Conservation (phyloP, 2,329 filamentous ascomycete genomes). For the Aaosphaeria pasadenensis region DNA sequence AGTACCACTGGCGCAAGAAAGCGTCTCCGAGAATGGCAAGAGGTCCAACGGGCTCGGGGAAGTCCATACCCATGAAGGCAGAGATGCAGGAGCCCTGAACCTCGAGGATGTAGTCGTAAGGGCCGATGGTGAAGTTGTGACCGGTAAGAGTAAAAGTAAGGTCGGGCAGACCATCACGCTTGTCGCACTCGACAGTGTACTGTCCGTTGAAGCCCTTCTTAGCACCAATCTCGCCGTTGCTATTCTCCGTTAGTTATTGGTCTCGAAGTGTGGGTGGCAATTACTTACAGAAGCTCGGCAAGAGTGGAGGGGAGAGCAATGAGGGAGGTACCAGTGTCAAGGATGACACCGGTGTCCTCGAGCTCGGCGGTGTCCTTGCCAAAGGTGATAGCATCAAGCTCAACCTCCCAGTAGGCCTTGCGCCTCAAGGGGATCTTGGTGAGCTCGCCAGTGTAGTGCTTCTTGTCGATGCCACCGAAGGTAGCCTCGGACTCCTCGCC, state of each 20-base stretch:
- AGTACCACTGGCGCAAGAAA: constrained; percentile 83
- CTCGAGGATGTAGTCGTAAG: constrained; percentile 94
- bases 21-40: constrained; percentile 92
- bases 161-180: constrained; percentile 80
- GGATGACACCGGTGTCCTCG: constrained; percentile 91
- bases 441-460: constrained; percentile 80
- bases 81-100: constrained; percentile 95
- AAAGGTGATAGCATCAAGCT: constrained; percentile 87
- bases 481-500: constrained; percentile 78
- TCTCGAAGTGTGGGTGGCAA: background rate
- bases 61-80: constrained; percentile 92
- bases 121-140: constrained; percentile 85
- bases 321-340: constrained; percentile 97
- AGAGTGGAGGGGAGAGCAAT: constrained; percentile 90
- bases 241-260: constrained; percentile 21
- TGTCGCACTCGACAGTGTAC: constrained; percentile 87
- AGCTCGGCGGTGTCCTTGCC: constrained; percentile 84
- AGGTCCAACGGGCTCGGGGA: constrained; percentile 80
- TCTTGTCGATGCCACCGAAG: constrained; percentile 84
- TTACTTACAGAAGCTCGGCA: constrained; percentile 76
- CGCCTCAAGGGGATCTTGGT: constrained; percentile 91
- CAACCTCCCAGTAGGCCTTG: constrained; percentile 99
- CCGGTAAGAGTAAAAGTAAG: constrained; percentile 87
- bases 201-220: constrained; percentile 98
- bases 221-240: constrained; percentile 93